phyloP scores from a whole-genome alignment of 2,329 filamentous ascomycete species.

The Stylonectria norvegica region DNA sequence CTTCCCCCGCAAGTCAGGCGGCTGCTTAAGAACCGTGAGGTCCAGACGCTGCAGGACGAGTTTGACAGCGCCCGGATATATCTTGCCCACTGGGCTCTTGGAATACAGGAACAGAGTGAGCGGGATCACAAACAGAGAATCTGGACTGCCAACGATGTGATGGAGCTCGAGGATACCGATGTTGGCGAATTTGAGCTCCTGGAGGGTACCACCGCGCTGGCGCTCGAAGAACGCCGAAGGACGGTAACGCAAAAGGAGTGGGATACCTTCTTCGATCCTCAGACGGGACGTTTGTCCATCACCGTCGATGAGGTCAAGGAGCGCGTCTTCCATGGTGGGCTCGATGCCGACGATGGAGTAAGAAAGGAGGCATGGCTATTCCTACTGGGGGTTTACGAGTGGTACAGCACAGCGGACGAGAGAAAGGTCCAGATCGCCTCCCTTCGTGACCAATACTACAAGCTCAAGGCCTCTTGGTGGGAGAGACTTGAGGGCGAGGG shows the following conservation, averaged over 20 bases:
- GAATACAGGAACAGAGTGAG: conserved; percentile 95
- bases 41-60: conserved; percentile 92
- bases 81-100: conserved; percentile 96
- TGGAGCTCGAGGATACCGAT: conserved; percentile 91
- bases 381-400: conserved; percentile 84
- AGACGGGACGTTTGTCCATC: conserved; percentile 69
- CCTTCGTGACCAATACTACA: conserved; percentile 87
- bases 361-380: conserved; percentile 97
- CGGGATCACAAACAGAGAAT: conserved; percentile 79
- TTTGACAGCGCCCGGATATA: conserved; percentile 96
- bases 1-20: conserved; percentile 83
- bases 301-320: conserved; percentile 94
- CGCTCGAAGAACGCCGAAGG: conserved; percentile 72
- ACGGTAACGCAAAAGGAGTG: conserved; percentile 80
- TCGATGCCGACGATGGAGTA: conserved; percentile 85
- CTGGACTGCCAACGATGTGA: conserved; percentile 88
- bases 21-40: conserved; percentile 84
- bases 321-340: conserved; percentile 90
- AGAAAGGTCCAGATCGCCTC: conserved; percentile 79
- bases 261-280: conserved; percentile 81
- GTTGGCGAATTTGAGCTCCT: conserved; percentile 95
- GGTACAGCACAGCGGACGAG: conserved; percentile 87
- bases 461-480: conserved; percentile 95
- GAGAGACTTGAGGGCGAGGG: conserved; percentile 82
- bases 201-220: conserved; percentile 71